Base-by-base conservation (phyloP, 306 rosid genomes). In the Vachellia pachyceras region DNA sequence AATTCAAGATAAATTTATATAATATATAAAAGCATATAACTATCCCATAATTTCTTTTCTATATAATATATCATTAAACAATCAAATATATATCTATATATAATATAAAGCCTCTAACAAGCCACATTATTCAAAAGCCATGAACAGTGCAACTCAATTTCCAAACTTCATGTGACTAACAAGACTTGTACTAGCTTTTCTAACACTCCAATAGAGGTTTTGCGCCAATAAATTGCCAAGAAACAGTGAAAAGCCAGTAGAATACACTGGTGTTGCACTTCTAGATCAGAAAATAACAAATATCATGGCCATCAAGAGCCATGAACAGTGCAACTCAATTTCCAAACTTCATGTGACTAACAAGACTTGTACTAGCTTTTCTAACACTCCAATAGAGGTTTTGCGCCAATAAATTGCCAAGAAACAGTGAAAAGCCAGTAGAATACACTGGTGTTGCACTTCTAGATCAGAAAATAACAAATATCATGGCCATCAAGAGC, bases 181-280 rank as follows among this genome's bases (percentile, higher is more conserved):
- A 55, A 2, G 33, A 18, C 63, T 20, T 7, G 33, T 9, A 55
- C 29, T 20, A 55, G 25, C 63, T n/a, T 55, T 55, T 64, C 2
- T 79, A 61, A 79, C 58, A 68, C 80, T 79, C 49, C 66, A 79
- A 76, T 20, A 65, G 29, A 80, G 25, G 10, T 39, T 77, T 58
- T 52, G 23, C 67, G 72, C 78, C 78, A 80, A 67, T 39, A 77
- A 50, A 35, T 49, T 50, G 64, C 41, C 47, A 5, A 35, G 64
- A 20, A 70, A 80, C 35, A 29, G 23, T 52, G 45, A 45, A 67
- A 40, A 69, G 3, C 57, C 71, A 35, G 58, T 25, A 50, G 61
- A 41, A 47, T 76, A 54, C 57, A 29, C 66, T 77, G 35, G 39
- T 50, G 67, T 25, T 37, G 49, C 68, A 54, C 17, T 44, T 80